Evolutionary conservation across 2,329 filamentous ascomycete genomes (phyloP).

Genomic region (Teratosphaeria pseudoeucalypti): DNA sequence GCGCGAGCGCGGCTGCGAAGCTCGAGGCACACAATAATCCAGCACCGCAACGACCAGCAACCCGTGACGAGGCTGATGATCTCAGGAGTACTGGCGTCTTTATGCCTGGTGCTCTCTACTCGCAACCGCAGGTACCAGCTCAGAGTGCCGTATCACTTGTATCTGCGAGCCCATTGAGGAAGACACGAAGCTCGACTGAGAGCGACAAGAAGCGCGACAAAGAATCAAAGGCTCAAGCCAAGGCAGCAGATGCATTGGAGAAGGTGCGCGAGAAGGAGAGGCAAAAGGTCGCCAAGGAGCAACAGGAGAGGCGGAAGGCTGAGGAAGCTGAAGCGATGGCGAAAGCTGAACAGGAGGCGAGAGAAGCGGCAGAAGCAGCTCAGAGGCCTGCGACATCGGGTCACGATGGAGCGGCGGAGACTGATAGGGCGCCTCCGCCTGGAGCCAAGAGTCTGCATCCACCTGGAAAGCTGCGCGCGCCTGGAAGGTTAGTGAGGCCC

Average conservation of each 20-base stretch:
- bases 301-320: conserved; percentile 36
- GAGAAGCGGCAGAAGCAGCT: conserved; percentile 9
- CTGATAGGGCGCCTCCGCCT: conserved; percentile 52
- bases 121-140: conserved; percentile 15
- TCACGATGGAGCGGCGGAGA: conserved; percentile 32
- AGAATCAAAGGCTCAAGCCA: conserved; percentile 52
- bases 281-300: conserved; percentile 52
- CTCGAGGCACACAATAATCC: conserved; percentile 36
- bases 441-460: conserved; percentile 41
- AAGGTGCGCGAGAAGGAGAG: conserved; percentile 61
- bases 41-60: conserved; percentile 11
- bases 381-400: conserved; percentile 22
- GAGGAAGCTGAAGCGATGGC: conserved; percentile 27
- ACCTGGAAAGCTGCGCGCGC: conserved; percentile 26
- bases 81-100: conserved; percentile 10
- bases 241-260: conserved; percentile 53
- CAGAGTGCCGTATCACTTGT: conserved; percentile 16
- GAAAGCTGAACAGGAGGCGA: conserved; percentile 25
- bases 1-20: conserved; percentile 48
- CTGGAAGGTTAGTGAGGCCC: conserved; percentile 26
- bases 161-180: conserved; percentile 28
- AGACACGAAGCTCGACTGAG: conserved; percentile 50
- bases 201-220: conserved; percentile 52
- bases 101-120: conserved; percentile 25
- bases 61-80: conserved; percentile 9